A percentile compares a stretch with the other conserved stretches of the same genome.
These are phyloP conservation scores for Cladophialophora psammophila DNA, from an alignment of 2,329 filamentous ascomycete species.

Conservation along the genomic window DNA sequence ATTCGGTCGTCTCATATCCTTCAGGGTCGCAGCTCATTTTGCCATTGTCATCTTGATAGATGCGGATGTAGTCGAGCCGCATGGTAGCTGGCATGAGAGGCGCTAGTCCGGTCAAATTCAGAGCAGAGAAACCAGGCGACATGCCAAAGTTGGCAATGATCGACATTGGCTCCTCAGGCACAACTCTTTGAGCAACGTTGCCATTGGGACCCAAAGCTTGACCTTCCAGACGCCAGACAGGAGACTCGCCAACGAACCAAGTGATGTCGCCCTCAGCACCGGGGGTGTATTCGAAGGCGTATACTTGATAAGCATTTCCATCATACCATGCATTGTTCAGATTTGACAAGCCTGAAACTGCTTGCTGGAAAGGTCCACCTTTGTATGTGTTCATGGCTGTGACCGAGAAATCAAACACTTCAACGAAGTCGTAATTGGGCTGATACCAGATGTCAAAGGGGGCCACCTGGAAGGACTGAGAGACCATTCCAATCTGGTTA, in stretches of 20 bases:
- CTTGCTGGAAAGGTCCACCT: conserved; percentile 69
- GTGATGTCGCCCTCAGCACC: conserved; percentile 67
- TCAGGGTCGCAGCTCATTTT: conserved; percentile 72
- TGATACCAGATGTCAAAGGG: conserved; percentile 76
- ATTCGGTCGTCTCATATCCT: conserved; percentile 71
- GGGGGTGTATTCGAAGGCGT: conserved; percentile 69
- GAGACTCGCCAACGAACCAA: conserved; percentile 71
- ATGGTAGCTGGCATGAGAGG: conserved; percentile 68
- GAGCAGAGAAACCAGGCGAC: conserved; percentile 68
- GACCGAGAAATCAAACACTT: conserved; percentile 67
- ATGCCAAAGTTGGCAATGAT: conserved; percentile 75
- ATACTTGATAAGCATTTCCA: conserved; percentile 68
- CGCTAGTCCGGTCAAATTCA: conserved; percentile 65
- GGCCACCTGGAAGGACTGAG: conserved; percentile 71
- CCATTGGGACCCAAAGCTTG: conserved; percentile 71
- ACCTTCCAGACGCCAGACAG: conserved; percentile 69
- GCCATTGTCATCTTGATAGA: conserved; percentile 70
- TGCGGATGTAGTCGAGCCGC: conserved; percentile 73
- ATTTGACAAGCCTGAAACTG: conserved; percentile 66
- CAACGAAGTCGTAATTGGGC: conserved; percentile 69
- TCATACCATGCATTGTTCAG: conserved; percentile 73
- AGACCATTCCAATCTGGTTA: conserved; percentile 66
- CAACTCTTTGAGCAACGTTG: conserved; percentile 70
- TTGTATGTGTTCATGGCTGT: conserved; percentile 67
- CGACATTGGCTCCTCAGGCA: conserved; percentile 72